Base-by-base conservation (phyloP, 2,329 filamentous ascomycete genomes). In the Basipetospora chlamydospora region DNA sequence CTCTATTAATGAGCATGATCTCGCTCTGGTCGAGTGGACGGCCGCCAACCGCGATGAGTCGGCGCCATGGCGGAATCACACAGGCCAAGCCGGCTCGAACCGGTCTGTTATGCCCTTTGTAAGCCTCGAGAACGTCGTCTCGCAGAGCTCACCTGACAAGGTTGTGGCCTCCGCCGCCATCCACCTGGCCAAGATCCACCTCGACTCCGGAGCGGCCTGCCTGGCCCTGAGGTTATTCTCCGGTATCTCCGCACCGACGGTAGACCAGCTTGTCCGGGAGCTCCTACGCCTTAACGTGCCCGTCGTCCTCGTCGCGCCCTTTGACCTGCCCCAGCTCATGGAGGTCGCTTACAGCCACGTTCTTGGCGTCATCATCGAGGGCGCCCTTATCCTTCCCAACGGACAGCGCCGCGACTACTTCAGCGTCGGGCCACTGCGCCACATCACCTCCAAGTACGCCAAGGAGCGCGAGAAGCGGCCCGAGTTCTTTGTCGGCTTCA, bases 321-420 rank as follows among this genome's bases (percentile, higher is more conserved):
- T 37, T 17, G 28, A 31, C n/a, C 13, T 28, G 7, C 35, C 28
- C 10, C 28, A 37, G 6, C 21, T 37, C 16, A 30, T 23, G 18
- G 12, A 25, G 6, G 25, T 37, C 26, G 18, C 18, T 4, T 29
- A 30, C 13, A 31, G n/a, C 20, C 28, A 37, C 20, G 13, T 61
- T 13, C 45, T 49, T 2, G 61, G 61, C 3, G 38, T 63, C 26
- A 52, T 64, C 32, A 51, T 62, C 23, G 52, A 59, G 37, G 63
- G 62, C 42, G 60, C 54, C 6, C 56, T 55, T 8, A 61, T 63
- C 12, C 47, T 59, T 6, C 46, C 50, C 5, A 52, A 58, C 33
- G 61, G 61, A 3, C 48, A 57, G 31, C 50, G 57, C 15, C 49
- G 59, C 15, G 59, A 65, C 41, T 65, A 59, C 43, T 64, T 63